Conservation (phyloP, 2,329 filamentous ascomycete species). For the Talaromyces marneffei region DNA sequence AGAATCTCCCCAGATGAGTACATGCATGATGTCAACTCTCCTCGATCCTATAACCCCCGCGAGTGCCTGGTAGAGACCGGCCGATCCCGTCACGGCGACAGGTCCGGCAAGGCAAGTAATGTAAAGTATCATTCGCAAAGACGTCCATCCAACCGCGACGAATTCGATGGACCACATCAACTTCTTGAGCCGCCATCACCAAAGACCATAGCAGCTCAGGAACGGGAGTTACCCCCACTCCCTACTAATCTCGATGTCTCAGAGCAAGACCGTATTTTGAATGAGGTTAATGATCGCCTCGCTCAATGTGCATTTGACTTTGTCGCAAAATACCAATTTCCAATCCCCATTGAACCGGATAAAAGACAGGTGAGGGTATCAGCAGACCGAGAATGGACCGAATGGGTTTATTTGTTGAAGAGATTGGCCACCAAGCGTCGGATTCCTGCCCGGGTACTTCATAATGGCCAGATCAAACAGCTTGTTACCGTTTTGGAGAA, state of each 20-base stretch:
- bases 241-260: constrained; percentile 76
- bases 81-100: constrained; percentile 29
- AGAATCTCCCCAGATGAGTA: constrained; percentile 27
- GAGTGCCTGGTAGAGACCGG: constrained; percentile 33
- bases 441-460: constrained; percentile 75
- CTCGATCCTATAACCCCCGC: constrained; percentile 27
- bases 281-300: constrained; percentile 74
- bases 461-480: constrained; percentile 87
- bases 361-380: constrained; percentile 70
- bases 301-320: constrained; percentile 86
- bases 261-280: constrained; percentile 77
- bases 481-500: constrained; percentile 84
- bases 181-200: constrained; percentile 67
- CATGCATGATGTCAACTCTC: constrained; percentile 29
- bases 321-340: constrained; percentile 85
- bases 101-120: constrained; percentile 21
- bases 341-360: constrained; percentile 75
- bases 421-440: constrained; percentile 77
- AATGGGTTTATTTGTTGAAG: constrained; percentile 86
- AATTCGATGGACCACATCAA: constrained; percentile 84
- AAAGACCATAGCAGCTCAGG: constrained; percentile 67
- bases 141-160: constrained; percentile 73
- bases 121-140: constrained; percentile 49
- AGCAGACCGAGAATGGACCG: constrained; percentile 79
- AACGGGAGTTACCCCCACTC: constrained; percentile 72